These are phyloP conservation scores for Przewalskia tangutica DNA, from an alignment of 257 asterid species.

Conservation along the genomic window DNA sequence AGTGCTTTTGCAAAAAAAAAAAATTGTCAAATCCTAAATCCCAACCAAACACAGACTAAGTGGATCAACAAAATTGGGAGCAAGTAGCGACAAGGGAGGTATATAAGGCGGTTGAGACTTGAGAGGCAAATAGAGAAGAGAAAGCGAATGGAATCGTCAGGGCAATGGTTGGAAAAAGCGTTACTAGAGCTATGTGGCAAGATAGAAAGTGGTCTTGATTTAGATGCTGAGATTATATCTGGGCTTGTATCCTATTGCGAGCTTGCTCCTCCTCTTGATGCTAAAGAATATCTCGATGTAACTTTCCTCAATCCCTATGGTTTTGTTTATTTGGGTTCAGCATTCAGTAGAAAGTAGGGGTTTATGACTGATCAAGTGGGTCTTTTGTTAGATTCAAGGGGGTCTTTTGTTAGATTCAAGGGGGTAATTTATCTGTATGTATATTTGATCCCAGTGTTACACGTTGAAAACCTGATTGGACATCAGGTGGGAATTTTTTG, in stretches of 20 bases:
- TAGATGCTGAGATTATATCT: conserved; percentile 78
- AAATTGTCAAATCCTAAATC: no score
- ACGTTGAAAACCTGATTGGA: background rate
- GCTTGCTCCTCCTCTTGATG: conserved; percentile 88
- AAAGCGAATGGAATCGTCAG: conserved; percentile 38
- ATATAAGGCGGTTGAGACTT: background rate
- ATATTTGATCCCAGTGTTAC: background rate
- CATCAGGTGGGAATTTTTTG: background rate
- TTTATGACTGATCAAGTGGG: background rate
- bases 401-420: no score
- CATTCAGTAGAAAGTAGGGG: background rate
- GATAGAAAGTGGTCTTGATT: conserved; percentile 53
- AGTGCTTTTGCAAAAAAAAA: no score
- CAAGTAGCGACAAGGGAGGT: no score
- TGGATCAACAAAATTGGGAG: background rate
- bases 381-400: background rate
- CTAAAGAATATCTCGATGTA: conserved; percentile 93
- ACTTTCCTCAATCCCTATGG: background rate
- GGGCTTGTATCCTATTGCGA: conserved; percentile 89
- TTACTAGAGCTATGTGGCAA: conserved; percentile 51
- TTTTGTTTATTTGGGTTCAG: no score
- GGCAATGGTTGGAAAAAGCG: conserved; percentile 73
- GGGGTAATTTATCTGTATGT: background rate
- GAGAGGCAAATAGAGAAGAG: background rate
- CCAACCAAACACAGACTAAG: no score